Conservation (phyloP, 257 asterid genomes). For the Echium plantagineum region DNA sequence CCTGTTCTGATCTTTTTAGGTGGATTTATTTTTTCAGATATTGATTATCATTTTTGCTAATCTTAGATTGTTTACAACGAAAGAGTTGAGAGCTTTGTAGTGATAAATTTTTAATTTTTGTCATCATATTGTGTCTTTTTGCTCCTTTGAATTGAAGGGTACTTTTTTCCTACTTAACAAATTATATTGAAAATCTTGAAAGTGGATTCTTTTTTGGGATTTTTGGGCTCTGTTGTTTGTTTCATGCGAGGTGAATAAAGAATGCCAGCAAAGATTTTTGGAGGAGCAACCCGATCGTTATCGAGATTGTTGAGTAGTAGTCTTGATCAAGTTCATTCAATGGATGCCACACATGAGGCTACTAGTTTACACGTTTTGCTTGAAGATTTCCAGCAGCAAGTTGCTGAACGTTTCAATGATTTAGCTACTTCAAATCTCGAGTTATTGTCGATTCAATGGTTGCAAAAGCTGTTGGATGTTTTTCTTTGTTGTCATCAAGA, state of each 20-base stretch:
- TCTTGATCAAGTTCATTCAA: conserved; percentile 50
- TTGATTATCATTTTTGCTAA: not conserved
- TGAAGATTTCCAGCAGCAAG: conserved; percentile 50
- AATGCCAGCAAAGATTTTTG: not conserved
- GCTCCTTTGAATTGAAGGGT: not conserved
- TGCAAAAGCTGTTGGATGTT: conserved; percentile 51
- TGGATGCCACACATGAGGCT: conserved; percentile 37
- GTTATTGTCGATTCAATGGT: conserved; percentile 75
- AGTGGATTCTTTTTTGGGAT: not conserved
- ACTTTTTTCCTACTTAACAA: not conserved
- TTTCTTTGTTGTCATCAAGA: conserved; percentile 56
- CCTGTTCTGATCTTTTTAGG: no score
- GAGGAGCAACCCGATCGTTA: not conserved
- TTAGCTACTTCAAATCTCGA: conserved; percentile 49
- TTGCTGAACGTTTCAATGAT: conserved; percentile 40
- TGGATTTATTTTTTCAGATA: no score
- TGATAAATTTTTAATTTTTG: no score
- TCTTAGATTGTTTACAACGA: no score
- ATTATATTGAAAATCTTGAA: not conserved
- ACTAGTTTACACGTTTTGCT: conserved; percentile 20
- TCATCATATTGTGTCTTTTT: no score
- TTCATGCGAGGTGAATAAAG: not conserved
- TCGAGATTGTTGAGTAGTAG: conserved; percentile 32
- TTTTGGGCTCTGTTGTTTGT: not conserved
- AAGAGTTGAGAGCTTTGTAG: not conserved